phyloP scores from a whole-genome alignment of 2,329 filamentous ascomycete species.

The Blastomyces gilchristii region DNA sequence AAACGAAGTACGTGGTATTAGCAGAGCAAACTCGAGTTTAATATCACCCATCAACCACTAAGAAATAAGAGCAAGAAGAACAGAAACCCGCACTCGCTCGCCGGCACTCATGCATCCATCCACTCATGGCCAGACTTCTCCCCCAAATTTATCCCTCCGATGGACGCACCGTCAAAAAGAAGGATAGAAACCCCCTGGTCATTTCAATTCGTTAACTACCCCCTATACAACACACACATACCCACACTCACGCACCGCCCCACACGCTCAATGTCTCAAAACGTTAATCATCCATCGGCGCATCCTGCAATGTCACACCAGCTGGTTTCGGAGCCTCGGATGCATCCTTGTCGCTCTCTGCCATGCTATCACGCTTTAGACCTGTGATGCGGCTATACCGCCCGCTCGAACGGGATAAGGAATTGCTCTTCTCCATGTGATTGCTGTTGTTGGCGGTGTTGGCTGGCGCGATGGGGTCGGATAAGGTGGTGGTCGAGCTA shows the following conservation, averaged over 20 bases:
- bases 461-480: constrained; percentile 24
- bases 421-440: constrained; percentile 53
- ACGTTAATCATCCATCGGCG: constrained; percentile 62
- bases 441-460: constrained; percentile 22
- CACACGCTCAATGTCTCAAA: neutral
- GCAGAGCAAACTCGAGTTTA: neutral
- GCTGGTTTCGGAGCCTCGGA: constrained; percentile 18
- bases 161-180: neutral
- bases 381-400: constrained; percentile 42
- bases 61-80: neutral
- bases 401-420: constrained; percentile 45
- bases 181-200: neutral
- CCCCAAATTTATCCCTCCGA: neutral
- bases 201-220: neutral
- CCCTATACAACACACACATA: neutral
- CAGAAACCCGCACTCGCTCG: neutral
- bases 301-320: constrained; percentile 61
- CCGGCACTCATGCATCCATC: neutral
- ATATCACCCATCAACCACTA: neutral
- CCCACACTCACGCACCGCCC: neutral
- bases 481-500: constrained; percentile 18
- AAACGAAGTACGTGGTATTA: neutral
- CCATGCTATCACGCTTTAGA: constrained; percentile 42
- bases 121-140: neutral
- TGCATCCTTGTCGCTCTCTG: constrained; percentile 17